Evolutionary conservation across 2,329 filamentous ascomycete species (phyloP).

Genomic region (Penicillium sp.): DNA sequence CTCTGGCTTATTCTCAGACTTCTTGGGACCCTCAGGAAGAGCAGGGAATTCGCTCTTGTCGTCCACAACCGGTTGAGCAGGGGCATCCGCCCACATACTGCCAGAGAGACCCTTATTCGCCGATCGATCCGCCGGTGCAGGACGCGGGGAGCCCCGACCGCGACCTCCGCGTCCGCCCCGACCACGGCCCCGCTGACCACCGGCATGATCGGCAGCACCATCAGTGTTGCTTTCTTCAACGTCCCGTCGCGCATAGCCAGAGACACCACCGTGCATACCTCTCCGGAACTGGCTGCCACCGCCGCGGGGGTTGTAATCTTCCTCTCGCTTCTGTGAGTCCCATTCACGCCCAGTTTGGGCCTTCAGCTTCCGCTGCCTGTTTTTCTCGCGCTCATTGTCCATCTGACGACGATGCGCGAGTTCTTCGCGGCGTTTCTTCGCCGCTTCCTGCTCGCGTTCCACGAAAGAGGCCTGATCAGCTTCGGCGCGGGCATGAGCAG

Average conservation of each 20-base stretch:
- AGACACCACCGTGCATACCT: conserved; percentile 56
- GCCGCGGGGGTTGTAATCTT: conserved; percentile 51
- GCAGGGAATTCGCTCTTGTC: conserved; percentile 41
- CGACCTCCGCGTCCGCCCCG: conserved; percentile 28
- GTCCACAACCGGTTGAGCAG: conserved; percentile 25
- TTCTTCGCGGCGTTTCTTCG: conserved; percentile 57
- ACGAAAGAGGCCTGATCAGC: conserved; percentile 67
- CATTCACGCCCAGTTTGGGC: conserved; percentile 62
- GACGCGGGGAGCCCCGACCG: conserved; percentile 28
- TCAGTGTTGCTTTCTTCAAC: conserved; percentile 28
- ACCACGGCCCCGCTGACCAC: conserved; percentile 35
- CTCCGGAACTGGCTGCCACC: conserved; percentile 49
- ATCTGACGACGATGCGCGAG: conserved; percentile 56
- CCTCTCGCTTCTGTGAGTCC: conserved; percentile 63
- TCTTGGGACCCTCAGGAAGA: conserved; percentile 31
- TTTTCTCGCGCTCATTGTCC: conserved; percentile 64
- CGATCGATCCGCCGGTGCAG: conserved; percentile 25
- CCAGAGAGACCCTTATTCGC: conserved; percentile 19
- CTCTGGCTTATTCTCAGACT: conserved; percentile 14
- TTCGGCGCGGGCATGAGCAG: conserved; percentile 66
- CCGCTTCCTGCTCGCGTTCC: conserved; percentile 62
- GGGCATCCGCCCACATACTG: conserved; percentile 9
- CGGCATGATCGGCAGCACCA: conserved; percentile 24
- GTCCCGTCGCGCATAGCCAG: conserved; percentile 35
- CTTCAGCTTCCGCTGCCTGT: conserved; percentile 60